Conservation (phyloP, 352 stramenopile species). For the Phytophthora macrochlamydospora region DNA sequence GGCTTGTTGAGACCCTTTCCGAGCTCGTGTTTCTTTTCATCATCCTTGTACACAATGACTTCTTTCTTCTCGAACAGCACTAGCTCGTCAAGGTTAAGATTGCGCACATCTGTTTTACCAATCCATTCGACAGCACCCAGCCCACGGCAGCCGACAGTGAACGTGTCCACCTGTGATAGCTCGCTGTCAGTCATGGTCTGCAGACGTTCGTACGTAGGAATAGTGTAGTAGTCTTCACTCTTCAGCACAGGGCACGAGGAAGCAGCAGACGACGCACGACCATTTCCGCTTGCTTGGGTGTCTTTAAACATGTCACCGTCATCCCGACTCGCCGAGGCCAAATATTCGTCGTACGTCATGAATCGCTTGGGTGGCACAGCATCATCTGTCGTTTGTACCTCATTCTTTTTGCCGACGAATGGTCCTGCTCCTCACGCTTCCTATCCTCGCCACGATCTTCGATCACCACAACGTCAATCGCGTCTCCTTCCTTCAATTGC, state of each 20-base stretch:
- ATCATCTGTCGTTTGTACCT: constrained; percentile 26
- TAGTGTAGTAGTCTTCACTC: constrained; percentile 82
- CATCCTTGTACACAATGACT: constrained; percentile 86
- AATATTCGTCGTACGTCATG: constrained; percentile 84
- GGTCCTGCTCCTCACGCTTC: constrained; percentile 27
- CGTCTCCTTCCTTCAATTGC: constrained; percentile 65
- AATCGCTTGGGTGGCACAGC: constrained; percentile 56
- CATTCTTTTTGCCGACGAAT: constrained; percentile 38
- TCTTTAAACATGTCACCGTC: constrained; percentile 48
- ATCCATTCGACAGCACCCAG: constrained; percentile 84
- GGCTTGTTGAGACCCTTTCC: constrained; percentile 80
- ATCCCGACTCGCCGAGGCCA: constrained; percentile 64
- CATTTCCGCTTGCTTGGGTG: constrained; percentile 15
- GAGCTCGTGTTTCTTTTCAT: constrained; percentile 82
- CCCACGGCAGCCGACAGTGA: constrained; percentile 82
- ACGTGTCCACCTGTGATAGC: constrained; percentile 69
- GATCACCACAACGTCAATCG: constrained; percentile 73
- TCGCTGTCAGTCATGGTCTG: constrained; percentile 78
- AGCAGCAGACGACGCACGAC: constrained; percentile 18
- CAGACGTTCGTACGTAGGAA: constrained; percentile 68
- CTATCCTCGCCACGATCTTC: constrained; percentile 48
- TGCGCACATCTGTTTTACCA: constrained; percentile 77
- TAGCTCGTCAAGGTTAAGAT: constrained; percentile 80
- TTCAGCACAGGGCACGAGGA: constrained; percentile 69
- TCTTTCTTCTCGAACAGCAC: constrained; percentile 86